These are phyloP conservation scores for Coriaria nepalensis DNA, from an alignment of 306 rosid species.

Conservation along the genomic window DNA sequence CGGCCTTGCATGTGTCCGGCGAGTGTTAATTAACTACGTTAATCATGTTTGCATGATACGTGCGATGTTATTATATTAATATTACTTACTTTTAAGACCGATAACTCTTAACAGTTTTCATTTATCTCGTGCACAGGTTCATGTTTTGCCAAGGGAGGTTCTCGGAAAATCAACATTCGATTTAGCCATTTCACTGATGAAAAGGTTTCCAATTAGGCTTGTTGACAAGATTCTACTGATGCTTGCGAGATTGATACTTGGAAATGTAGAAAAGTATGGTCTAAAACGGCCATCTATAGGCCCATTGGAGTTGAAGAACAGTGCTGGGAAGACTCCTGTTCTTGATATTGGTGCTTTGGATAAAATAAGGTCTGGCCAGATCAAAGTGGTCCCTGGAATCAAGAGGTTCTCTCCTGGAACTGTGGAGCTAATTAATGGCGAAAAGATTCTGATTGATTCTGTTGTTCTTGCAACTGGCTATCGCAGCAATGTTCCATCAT, in stretches of 20 bases:
- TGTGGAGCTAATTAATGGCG: conserved; percentile 67
- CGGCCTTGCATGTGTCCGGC: too few relatives aligned
- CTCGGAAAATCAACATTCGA: conserved; percentile 73
- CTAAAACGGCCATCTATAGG: conserved; percentile 57
- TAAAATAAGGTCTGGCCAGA: conserved; percentile 58
- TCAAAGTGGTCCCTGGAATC: conserved; percentile 79
- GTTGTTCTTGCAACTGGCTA: conserved; percentile 91
- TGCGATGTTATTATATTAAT: background rate
- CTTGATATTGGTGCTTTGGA: conserved; percentile 67
- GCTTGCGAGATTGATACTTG: conserved; percentile 42
- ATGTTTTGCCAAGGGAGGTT: conserved; percentile 62
- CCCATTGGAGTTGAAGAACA: conserved; percentile 69
- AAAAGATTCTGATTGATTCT: conserved; percentile 47
- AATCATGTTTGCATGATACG: too few relatives aligned
- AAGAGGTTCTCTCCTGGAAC: conserved; percentile 42
- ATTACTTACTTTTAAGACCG: background rate
- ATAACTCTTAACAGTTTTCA: background rate
- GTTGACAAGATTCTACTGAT: conserved; percentile 65
- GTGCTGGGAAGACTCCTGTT: conserved; percentile 76
- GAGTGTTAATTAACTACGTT: too few relatives aligned
- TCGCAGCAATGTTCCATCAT: conserved; percentile 89
- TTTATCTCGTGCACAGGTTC: conserved; percentile 38
- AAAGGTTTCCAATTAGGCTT: conserved; percentile 49
- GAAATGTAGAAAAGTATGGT: conserved; percentile 55
- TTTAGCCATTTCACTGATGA: conserved; percentile 53